A percentile compares a stretch with the other conserved stretches of the same genome.
Evolutionary conservation across 108 stramenopile species (phyloP).

Genomic region (Cyclostephanos tholiformis): DNA sequence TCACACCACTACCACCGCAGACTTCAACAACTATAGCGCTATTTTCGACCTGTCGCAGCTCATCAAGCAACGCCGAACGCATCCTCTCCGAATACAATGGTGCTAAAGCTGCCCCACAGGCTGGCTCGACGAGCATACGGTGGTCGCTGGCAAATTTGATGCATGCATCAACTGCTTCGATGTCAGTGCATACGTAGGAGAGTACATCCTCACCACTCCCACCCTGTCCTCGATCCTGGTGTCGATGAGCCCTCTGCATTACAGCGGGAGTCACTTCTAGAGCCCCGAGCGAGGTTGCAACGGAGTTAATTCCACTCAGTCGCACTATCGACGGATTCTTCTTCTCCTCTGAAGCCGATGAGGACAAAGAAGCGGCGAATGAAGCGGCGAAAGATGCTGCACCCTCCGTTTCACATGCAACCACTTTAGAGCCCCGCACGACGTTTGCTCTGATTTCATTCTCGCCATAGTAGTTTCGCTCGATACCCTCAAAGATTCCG

Average conservation of each 20-base stretch:
- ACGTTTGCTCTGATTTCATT: constrained; percentile 19
- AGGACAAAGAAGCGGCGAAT: constrained; percentile 21
- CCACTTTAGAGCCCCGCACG: constrained; percentile 56
- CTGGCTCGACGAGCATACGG: constrained; percentile 90
- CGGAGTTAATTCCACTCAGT: constrained; percentile 65
- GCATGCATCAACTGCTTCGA: constrained; percentile 83
- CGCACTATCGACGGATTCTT: constrained; percentile 44
- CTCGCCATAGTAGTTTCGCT: constrained; percentile 38
- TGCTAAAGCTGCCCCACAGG: constrained; percentile 90
- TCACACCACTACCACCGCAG: constrained; percentile 85
- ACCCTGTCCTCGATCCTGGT: constrained; percentile 42
- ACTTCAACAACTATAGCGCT: constrained; percentile 80
- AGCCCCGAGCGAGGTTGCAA: constrained; percentile 91
- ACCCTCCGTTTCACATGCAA: constrained; percentile 89
- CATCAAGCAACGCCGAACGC: constrained; percentile 45
- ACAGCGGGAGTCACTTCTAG: constrained; percentile 76
- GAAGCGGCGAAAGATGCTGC: constrained; percentile 79
- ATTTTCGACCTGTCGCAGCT: constrained; percentile 21
- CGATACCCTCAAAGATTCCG: constrained; percentile 85
- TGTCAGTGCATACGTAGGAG: constrained; percentile 75
- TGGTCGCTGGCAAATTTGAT: constrained; percentile 74
- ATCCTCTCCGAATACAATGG: constrained; percentile 75
- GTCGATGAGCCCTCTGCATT: constrained; percentile 57
- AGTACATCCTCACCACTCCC: constrained; percentile 47
- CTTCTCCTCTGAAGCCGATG: constrained; percentile 42